A percentile compares a stretch with the other conserved stretches of the same genome.
These are phyloP conservation scores for Saturnispora serradocipensis DNA, from an alignment of 805 yeast genomes.

Conservation along the genomic window DNA sequence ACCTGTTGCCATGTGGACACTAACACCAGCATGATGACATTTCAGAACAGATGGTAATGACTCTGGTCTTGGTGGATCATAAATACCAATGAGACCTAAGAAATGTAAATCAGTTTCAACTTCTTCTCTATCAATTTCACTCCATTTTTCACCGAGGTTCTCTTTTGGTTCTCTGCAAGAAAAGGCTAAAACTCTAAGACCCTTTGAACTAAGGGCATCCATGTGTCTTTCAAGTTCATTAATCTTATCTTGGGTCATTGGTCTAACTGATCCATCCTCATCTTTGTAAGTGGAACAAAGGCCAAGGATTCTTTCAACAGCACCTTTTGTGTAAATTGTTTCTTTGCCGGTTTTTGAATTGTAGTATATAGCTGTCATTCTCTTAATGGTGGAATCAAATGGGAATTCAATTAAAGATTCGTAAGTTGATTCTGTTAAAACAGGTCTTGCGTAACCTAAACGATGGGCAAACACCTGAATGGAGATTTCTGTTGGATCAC, in stretches of 20 bases:
- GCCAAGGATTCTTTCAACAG: constrained; percentile 58
- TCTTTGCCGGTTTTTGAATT: constrained; percentile 23
- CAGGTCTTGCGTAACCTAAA: constrained; percentile 40
- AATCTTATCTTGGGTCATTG: constrained; percentile 35
- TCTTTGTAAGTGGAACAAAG: constrained; percentile 49
- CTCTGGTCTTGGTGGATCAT: constrained; percentile 72
- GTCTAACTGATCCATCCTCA: constrained; percentile 21
- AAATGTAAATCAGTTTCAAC: constrained; percentile 49
- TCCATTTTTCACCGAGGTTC: constrained; percentile 22
- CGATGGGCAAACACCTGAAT: constrained; percentile 69
- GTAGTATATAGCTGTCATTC: constrained; percentile 57
- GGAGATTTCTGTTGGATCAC: constrained; percentile 88
- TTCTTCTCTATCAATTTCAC: constrained; percentile 29
- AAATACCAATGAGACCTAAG: constrained; percentile 65
- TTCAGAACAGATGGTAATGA: constrained; percentile 53
- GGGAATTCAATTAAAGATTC: constrained; percentile 58
- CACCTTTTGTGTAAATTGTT: constrained; percentile 54
- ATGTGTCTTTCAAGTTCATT: constrained; percentile 43
- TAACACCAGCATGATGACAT: constrained; percentile 69
- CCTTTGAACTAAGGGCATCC: constrained; percentile 51
- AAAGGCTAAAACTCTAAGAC: constrained; percentile 66
- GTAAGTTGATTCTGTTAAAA: constrained; percentile 32
- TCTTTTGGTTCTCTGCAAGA: constrained; percentile 35
- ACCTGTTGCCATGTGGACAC: constrained; percentile 76
- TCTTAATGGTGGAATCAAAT: constrained; percentile 64